Evolutionary conservation across 495 filamentous ascomycete genomes (phyloP), one percentile per base, ranked within the genome.

Genomic region (Trichoderma gamsii): DNA sequence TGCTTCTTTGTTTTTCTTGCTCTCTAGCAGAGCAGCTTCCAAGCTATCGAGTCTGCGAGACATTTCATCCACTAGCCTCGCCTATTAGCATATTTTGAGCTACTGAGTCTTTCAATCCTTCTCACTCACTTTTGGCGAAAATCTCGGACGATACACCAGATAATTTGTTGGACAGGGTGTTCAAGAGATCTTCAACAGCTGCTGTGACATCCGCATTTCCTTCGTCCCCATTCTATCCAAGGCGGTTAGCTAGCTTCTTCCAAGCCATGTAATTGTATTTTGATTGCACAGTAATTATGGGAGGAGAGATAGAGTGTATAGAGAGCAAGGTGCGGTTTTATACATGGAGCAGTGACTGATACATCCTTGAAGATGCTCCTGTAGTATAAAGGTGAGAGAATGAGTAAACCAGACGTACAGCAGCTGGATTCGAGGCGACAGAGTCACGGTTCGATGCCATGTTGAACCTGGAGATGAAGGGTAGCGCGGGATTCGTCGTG

Each of bases 1-100:
- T 46, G 73, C 72, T 21, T 70, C 49, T 41, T 79, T 83, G 38
- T 84, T 81, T 65, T 81, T 38, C 35, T 38, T 81, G 66, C 76
- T 81, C 12, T 80, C 79, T 71, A 85, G 81, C 41, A 93, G 78
- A 21, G 89, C 88, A 52, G 89, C 83, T 77, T 98, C 94, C 43
- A 98, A 85, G 64, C 89, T 91, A 75, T 98, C 94, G 5, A 98
- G 79, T 21, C 94, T 89, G 69, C 89, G 83, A 15, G 92, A 89
- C 94, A 98, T 97, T 67, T 97, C 95, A 72, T 98, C 94, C 88
- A 98, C 93, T 97, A 70, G 41, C 46, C 7, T 41, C 27, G 18
- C 44, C 11, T 41, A 52, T 69, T 32, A 72, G 59, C 44, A 46
- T 35, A 25, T 32, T 41, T 43, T 65, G 63, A 11, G 9, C n/a